A percentile compares a stretch with the other conserved stretches of the same genome.
Evolutionary conservation across 805 yeast genomes (phyloP).

Genomic region (Zygosaccharomyces siamensis): DNA sequence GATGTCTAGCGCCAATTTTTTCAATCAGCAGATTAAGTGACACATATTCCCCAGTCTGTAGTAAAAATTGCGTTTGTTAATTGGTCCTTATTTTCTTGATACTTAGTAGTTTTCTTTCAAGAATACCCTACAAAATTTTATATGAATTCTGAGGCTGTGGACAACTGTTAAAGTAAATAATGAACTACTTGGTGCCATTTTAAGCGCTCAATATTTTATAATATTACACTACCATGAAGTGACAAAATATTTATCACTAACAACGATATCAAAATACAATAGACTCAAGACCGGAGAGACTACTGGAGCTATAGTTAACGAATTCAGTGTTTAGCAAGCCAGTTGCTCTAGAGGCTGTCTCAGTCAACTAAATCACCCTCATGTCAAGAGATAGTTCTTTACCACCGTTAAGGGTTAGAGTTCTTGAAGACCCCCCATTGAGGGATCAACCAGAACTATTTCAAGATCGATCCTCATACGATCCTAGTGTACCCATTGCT

Average conservation of each 20-base stretch:
- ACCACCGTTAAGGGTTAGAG: conserved; percentile 26
- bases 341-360: not conserved
- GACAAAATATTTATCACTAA: not conserved
- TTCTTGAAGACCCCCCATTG: conserved; percentile 30
- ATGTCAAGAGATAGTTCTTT: conserved; percentile 29
- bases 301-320: not conserved
- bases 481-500: conserved; percentile 64
- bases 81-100: no score
- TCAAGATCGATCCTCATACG: conserved; percentile 27
- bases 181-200: no score
- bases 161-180: no score
- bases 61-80: no score
- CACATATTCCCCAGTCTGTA: no score
- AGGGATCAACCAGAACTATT: conserved; percentile 32
- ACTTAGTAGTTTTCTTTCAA: no score
- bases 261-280: not conserved
- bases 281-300: not conserved
- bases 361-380: not conserved
- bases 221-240: not conserved
- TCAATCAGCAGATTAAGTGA: no score
- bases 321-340: not conserved
- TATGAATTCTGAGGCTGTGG: no score
- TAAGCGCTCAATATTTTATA: not conserved
- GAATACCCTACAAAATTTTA: no score
- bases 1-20: no score